These are phyloP conservation scores for Silene coronaria DNA, from an alignment of 179 eudicot species.

Conservation along the genomic window DNA sequence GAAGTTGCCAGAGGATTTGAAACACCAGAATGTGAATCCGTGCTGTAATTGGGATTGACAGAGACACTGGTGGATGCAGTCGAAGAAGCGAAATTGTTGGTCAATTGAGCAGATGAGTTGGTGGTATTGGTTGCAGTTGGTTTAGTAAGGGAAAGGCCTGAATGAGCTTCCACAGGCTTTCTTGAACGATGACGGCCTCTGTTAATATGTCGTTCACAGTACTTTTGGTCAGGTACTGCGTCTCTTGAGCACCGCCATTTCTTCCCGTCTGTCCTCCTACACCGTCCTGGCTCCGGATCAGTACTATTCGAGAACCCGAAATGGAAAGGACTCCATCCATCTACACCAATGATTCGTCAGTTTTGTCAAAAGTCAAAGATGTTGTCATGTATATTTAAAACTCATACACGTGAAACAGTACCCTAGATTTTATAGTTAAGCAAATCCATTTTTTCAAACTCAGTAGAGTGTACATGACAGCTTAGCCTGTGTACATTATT, in stretches of 20 bases:
- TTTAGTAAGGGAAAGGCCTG: constrained; percentile 51
- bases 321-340: constrained; percentile 79
- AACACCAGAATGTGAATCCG: not conserved
- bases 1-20: constrained; percentile 28
- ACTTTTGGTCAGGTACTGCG: constrained; percentile 79
- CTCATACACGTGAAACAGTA: not conserved
- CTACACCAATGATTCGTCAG: constrained; percentile 22
- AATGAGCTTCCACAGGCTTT: constrained; percentile 99
- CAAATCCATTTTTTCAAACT: not conserved
- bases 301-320: constrained; percentile 59
- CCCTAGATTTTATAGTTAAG: not conserved
- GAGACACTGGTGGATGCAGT: constrained; percentile 38
- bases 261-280: constrained; percentile 90
- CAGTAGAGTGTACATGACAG: not conserved
- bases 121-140: constrained; percentile 25
- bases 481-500: not conserved
- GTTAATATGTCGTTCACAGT: constrained; percentile 86
- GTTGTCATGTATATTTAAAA: not conserved
- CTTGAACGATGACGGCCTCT: constrained; percentile 99
- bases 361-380: no score
- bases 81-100: constrained; percentile 24
- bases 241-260: constrained; percentile 95
- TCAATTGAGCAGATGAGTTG: constrained; percentile 15
- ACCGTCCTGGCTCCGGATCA: constrained; percentile 94
- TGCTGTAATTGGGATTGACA: constrained; percentile 29